Evolutionary conservation across 2,329 filamentous ascomycete genomes (phyloP).

Genomic region (Arthrobotrys entomopaga): DNA sequence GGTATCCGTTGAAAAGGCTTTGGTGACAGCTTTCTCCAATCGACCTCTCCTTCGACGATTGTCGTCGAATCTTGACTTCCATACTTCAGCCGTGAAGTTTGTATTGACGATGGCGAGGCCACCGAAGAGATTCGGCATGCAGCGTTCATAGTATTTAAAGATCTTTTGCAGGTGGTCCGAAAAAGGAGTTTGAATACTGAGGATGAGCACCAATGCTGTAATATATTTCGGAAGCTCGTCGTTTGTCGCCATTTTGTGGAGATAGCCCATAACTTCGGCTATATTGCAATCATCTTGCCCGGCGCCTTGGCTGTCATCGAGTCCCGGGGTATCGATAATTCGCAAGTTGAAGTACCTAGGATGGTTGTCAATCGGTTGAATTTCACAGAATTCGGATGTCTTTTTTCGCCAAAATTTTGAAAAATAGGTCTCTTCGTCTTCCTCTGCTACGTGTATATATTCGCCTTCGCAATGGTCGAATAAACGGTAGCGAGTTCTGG

Average conservation of each 20-base stretch:
- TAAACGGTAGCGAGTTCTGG: constrained; percentile 22
- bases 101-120: constrained; percentile 35
- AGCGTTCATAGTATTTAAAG: constrained; percentile 29
- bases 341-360: constrained; percentile 6
- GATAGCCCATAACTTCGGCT: constrained; percentile 30
- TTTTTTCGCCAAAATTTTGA: constrained; percentile 23
- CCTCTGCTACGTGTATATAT: constrained; percentile 16
- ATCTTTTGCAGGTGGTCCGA: constrained; percentile 14
- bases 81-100: constrained; percentile 25
- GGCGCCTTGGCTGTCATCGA: constrained; percentile 24
- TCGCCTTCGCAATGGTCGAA: constrained; percentile 1
- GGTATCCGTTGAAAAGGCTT: constrained; percentile 14
- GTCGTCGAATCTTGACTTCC: constrained; percentile 16
- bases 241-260: constrained; percentile 7
- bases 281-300: constrained; percentile 38
- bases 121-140: constrained; percentile 37
- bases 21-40: constrained; percentile 10
- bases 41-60: not conserved
- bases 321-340: constrained; percentile 35
- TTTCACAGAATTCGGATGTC: constrained; percentile 5
- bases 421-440: constrained; percentile 19
- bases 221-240: constrained; percentile 10
- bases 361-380: constrained; percentile 5
- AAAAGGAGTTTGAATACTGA: constrained; percentile 19
- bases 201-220: constrained; percentile 14